Conservation (phyloP, 345 rosid species). For the sweet orange (Citrus sinensis) region DVS_A1.0 CM039167.1:9531001-9531500, state of each 20-base stretch:
- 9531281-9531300: conserved; percentile 30
- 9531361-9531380: not conserved
- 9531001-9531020: not conserved
- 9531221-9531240: conserved; percentile 85
- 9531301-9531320: conserved; percentile 66
- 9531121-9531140: not conserved
- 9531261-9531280: conserved; percentile 29
- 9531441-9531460: not conserved
- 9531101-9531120: not conserved
- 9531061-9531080: not conserved
- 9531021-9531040: not conserved
- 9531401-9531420: not conserved
- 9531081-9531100: not conserved
- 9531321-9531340: conserved; percentile 69
- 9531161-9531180: conserved; percentile 67
- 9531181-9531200: conserved; percentile 91
- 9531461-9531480: not conserved
- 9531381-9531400: not conserved
- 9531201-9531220: conserved; percentile 95
- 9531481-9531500: not conserved
- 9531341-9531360: not conserved
- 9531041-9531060: not conserved
- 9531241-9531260: conserved; percentile 38
- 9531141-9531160: conserved; percentile 23
- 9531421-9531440: not conserved